Percentiles rank a stretch among this genome's conserved stretches.
phyloP scores from a whole-genome alignment of 139 green algal genomes.

The Ostreobium quekettii region DNA sequence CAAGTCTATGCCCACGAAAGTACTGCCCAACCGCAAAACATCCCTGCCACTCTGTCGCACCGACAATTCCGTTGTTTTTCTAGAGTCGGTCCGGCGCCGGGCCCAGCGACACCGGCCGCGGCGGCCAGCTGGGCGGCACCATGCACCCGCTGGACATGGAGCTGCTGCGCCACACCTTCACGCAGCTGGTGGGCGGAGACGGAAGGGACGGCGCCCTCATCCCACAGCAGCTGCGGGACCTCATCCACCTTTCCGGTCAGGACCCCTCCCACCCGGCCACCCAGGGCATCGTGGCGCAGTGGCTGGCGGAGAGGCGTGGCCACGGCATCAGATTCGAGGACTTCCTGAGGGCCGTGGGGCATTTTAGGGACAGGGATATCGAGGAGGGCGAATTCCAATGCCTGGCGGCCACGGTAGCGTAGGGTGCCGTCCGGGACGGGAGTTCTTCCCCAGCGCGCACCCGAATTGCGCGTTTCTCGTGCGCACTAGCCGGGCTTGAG shows the following conservation, averaged over 20 bases:
- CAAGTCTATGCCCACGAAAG: too few relatives aligned
- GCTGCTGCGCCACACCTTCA: background rate
- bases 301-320: background rate
- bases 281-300: background rate
- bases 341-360: background rate
- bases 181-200: background rate
- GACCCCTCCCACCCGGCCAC: background rate
- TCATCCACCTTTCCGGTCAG: background rate
- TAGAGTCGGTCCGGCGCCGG: too few relatives aligned
- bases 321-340: background rate
- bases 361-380: background rate
- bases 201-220: background rate
- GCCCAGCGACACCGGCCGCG: background rate
- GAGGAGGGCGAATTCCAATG: background rate
- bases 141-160: background rate
- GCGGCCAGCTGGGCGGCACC: background rate
- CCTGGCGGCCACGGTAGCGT: too few relatives aligned
- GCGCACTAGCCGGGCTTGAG: too few relatives aligned
- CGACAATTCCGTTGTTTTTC: too few relatives aligned
- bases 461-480: too few relatives aligned
- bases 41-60: too few relatives aligned
- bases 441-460: too few relatives aligned
- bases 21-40: too few relatives aligned
- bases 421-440: too few relatives aligned
- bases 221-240: background rate